Percentiles rank a stretch among this genome's conserved stretches.
Conservation (phyloP, 2,329 filamentous ascomycete species). For the Scytalidium sp. region DNA sequence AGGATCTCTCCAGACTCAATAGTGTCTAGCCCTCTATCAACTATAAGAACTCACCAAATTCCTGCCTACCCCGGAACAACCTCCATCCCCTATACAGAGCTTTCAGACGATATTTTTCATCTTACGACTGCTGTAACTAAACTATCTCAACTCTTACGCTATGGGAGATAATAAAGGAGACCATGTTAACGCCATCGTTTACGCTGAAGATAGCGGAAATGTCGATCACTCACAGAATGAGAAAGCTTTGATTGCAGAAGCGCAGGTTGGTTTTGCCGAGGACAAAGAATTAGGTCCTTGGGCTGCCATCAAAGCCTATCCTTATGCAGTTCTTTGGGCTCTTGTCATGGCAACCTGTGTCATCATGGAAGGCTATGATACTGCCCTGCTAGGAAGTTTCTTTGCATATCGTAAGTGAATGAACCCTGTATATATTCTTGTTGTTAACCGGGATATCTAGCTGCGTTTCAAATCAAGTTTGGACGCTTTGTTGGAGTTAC, state of each 20-base stretch:
- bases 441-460: not conserved
- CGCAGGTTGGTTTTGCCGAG: conserved; percentile 33
- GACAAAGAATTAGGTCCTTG: conserved; percentile 66
- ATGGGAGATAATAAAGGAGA: not conserved
- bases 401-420: conserved; percentile 29
- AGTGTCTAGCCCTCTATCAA: no score
- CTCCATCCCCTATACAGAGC: not conserved
- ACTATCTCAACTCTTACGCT: not conserved
- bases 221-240: not conserved
- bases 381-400: conserved; percentile 79
- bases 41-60: not conserved
- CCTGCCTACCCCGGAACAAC: not conserved
- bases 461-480: conserved; percentile 11
- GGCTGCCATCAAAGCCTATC: conserved; percentile 76
- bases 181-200: not conserved
- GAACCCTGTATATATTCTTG: conserved; percentile 18
- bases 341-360: conserved; percentile 82
- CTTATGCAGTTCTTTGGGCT: conserved; percentile 80
- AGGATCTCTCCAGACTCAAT: no score
- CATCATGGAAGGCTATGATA: conserved; percentile 84
- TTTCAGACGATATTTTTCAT: not conserved
- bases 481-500: conserved; percentile 3
- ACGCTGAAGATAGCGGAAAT: not conserved
- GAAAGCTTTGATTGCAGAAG: not conserved
- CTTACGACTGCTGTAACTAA: not conserved